Evolutionary conservation across 2,329 filamentous ascomycete genomes (phyloP), one percentile per base, ranked within the genome.

Genomic region (Cordyceps militaris): DNA sequence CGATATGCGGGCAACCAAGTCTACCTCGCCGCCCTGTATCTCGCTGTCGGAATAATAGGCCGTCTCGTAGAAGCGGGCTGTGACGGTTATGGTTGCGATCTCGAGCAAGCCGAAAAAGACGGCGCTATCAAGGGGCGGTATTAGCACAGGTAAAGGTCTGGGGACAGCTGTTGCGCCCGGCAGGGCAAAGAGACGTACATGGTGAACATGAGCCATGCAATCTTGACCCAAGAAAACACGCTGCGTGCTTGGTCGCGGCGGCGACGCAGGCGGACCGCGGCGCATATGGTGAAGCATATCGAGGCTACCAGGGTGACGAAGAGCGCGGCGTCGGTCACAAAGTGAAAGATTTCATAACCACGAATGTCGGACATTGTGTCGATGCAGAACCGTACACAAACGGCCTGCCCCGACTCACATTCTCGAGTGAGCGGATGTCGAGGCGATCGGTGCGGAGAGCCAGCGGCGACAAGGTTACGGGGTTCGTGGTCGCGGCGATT

Each of bases 221-320:
- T 49, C 43, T 58, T 58, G 49, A 54, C 57, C 57, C 57, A 58
- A 19, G 57, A 58, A 42, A 58, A 58, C 26, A 58, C 44, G 38
- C 49, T 42, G 32, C 57, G 50, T 14, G 57, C 57, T 14, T 52
- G 57, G 36, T 58, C 57, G 49, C 57, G 49, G 26, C 44, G 57
- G 36, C 50, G 50, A 36, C 38, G 50, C 34, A 58, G 50, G 21
- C 44, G 42, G 14, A 58, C 28, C 38, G 34, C 19, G 19, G 57
- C 44, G 32, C 46, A 57, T 9, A 58, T 57, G 34, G 50, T 46
- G 43, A 56, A 49, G 42, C 47, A 40, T 50, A 53, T 53, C 24
- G 47, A 48, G 40, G 55, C 57, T 19, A 59, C 32, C 24, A 58
- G 38, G 47, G 43, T 61, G 19, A 48, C 42, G 44, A 51, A 47